These are phyloP conservation scores for Cryphonectria radicalis DNA, from an alignment of 2,329 filamentous ascomycete genomes.

Conservation along the genomic window DNA sequence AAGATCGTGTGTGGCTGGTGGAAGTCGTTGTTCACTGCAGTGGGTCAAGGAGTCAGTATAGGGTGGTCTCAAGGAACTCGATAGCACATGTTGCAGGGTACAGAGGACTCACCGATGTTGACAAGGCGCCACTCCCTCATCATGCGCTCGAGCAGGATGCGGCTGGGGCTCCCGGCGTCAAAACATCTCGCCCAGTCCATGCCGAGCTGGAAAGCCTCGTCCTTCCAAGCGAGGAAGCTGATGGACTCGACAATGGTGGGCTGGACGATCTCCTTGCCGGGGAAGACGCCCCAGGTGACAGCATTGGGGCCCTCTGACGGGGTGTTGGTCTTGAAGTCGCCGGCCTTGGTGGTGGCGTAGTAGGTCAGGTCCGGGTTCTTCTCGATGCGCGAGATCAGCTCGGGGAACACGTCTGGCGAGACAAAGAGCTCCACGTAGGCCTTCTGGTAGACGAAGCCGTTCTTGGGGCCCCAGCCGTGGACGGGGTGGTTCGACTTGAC, in stretches of 20 bases:
- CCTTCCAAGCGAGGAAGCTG: conserved; percentile 97
- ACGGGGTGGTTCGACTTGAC: conserved; percentile 84
- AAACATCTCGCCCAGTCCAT: conserved; percentile 95
- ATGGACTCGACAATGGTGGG: conserved; percentile 99
- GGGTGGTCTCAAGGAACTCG: too few relatives aligned
- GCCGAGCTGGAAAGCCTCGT: conserved; percentile 92
- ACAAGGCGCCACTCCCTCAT: conserved; percentile 93
- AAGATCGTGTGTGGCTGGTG: conserved; percentile 83
- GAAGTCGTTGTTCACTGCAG: conserved; percentile 93
- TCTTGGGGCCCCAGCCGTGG: conserved; percentile 91
- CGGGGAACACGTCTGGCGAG: conserved; percentile 75
- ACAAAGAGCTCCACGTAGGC: conserved; percentile 93
- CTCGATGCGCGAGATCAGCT: conserved; percentile 79
- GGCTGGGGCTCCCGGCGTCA: conserved; percentile 73
- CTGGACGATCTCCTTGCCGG: conserved; percentile 98
- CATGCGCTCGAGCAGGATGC: conserved; percentile 77
- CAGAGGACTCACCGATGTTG: conserved; percentile 76
- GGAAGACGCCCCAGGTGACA: conserved; percentile 99
- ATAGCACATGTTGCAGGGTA: neutral
- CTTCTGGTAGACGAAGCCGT: conserved; percentile 98
- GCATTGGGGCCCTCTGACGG: conserved; percentile 88
- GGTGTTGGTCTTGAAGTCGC: conserved; percentile 82
- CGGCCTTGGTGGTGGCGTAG: conserved; percentile 86
- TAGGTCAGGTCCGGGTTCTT: conserved; percentile 84
- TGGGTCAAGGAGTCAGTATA: neutral